Evolutionary conservation across 768 basidiomycete species (phyloP).

Genomic region (Chiua virens): DNA sequence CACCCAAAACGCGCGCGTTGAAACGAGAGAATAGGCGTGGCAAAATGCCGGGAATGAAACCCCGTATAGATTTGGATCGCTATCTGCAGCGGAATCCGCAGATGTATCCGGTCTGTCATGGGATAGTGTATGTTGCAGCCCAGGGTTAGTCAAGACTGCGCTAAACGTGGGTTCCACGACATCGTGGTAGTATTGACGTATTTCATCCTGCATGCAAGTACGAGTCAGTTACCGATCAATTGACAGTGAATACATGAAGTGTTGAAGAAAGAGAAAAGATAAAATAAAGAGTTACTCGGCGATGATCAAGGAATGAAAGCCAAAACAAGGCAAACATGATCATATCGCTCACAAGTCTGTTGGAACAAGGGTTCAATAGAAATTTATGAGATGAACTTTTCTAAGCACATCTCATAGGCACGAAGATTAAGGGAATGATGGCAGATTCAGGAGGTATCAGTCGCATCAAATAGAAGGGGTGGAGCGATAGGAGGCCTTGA

Average conservation of each 20-base stretch:
- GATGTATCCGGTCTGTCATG: neutral
- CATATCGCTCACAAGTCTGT: neutral
- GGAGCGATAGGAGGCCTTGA: slow-evolving; percentile 1
- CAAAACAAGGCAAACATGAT: slow-evolving; percentile 9
- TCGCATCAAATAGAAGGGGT: slow-evolving; percentile 5
- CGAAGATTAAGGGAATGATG: slow-evolving; percentile 2
- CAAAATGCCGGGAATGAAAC: slow-evolving; percentile 32
- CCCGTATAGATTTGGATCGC: slow-evolving; percentile 1
- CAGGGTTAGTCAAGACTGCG: slow-evolving; percentile 7
- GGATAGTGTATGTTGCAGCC: slow-evolving; percentile 1
- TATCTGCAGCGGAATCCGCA: neutral
- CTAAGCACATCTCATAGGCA: slow-evolving; percentile 7
- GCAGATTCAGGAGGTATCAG: slow-evolving; percentile 2
- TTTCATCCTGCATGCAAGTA: slow-evolving; percentile 30
- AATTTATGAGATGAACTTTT: slow-evolving; percentile 5
- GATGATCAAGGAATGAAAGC: slow-evolving; percentile 9
- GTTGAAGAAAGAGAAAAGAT: slow-evolving; percentile 1
- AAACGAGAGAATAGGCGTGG: slow-evolving; percentile 59
- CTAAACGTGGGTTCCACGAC: slow-evolving; percentile 32
- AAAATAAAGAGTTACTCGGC: neutral
- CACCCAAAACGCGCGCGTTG: slow-evolving; percentile 79
- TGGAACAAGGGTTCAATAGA: slow-evolving; percentile 18
- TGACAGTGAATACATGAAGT: slow-evolving; percentile 4
- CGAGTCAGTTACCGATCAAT: slow-evolving; percentile 17
- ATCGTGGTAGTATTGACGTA: slow-evolving; percentile 33